Conservation (phyloP, 2,329 filamentous ascomycete species). For the Fusarium falciforme region DNA sequence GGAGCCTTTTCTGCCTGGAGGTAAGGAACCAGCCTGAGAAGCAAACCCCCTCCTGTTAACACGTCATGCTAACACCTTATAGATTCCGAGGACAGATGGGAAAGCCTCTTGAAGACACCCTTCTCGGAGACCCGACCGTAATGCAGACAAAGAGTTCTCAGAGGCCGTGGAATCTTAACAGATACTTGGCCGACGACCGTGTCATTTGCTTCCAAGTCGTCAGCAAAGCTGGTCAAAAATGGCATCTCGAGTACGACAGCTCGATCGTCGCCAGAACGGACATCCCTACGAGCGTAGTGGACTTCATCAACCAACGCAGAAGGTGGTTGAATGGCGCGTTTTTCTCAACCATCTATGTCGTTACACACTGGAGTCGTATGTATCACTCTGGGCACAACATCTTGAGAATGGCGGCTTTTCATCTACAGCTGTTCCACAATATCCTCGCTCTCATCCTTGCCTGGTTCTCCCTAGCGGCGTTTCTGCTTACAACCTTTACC, state of each 20-base stretch:
- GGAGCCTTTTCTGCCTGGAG: neutral
- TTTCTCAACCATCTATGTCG: slow-evolving; percentile 3
- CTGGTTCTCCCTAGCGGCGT: slow-evolving; percentile 18
- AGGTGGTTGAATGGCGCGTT: slow-evolving; percentile 11
- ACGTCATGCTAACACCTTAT: neutral
- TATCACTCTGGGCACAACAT: neutral
- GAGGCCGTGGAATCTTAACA: neutral
- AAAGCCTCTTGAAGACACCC: neutral
- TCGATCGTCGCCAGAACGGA: neutral
- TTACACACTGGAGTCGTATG: neutral
- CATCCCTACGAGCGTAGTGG: neutral
- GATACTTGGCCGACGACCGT: slow-evolving; percentile 5
- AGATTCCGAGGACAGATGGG: neutral
- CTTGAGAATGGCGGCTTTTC: neutral
- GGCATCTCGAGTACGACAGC: neutral
- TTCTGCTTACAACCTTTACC: slow-evolving; percentile 10
- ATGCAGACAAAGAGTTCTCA: neutral
- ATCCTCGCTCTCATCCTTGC: slow-evolving; percentile 6
- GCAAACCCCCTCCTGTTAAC: no score
- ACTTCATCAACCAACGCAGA: slow-evolving; percentile 5
- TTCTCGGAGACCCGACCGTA: slow-evolving; percentile 11
- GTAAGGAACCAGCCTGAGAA: neutral
- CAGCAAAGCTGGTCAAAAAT: neutral
- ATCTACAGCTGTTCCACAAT: slow-evolving; percentile 7
- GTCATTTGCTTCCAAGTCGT: slow-evolving; percentile 2